These are phyloP conservation scores for Arxiozyma telluris DNA, from an alignment of 1,139 yeast genomes.

Conservation along the genomic window DNA sequence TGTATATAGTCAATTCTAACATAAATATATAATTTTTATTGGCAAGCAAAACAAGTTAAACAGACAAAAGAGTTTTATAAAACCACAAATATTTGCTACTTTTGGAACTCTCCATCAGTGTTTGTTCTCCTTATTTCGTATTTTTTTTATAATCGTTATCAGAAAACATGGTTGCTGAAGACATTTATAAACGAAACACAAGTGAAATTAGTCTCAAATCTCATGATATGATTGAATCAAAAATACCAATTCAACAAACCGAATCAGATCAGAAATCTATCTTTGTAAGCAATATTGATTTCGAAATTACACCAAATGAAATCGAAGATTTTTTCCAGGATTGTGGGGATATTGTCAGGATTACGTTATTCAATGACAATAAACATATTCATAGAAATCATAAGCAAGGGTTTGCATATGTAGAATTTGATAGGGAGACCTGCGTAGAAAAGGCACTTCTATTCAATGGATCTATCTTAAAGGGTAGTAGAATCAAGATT, in stretches of 20 bases:
- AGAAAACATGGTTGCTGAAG: not conserved
- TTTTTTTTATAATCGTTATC: too few species aligned
- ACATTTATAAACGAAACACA: not conserved
- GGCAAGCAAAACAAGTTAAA: not conserved
- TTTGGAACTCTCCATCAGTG: too few species aligned
- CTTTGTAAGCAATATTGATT: conserved; percentile 83
- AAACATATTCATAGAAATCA: conserved; percentile 49
- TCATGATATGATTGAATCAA: not conserved
- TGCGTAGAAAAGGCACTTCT: conserved; percentile 46
- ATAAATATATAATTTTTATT: too few species aligned
- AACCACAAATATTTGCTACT: too few species aligned
- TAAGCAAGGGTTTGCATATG: conserved; percentile 55
- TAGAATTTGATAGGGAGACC: conserved; percentile 48
- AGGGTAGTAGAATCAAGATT: conserved; percentile 50
- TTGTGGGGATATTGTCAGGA: conserved; percentile 70
- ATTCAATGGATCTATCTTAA: conserved; percentile 43
- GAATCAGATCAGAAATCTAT: conserved; percentile 67
- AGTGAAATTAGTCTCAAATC: not conserved
- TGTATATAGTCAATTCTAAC: too few species aligned
- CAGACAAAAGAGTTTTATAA: not conserved
- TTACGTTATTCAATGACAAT: conserved; percentile 46
- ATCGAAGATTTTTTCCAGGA: conserved; percentile 67
- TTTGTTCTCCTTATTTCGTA: not conserved
- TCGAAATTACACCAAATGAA: conserved; percentile 69
- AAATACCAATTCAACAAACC: conserved; percentile 27